Percentiles rank a stretch among this genome's conserved stretches.
Evolutionary conservation across 768 basidiomycete species (phyloP).

Genomic region (Nidularia pulvinata): DNA sequence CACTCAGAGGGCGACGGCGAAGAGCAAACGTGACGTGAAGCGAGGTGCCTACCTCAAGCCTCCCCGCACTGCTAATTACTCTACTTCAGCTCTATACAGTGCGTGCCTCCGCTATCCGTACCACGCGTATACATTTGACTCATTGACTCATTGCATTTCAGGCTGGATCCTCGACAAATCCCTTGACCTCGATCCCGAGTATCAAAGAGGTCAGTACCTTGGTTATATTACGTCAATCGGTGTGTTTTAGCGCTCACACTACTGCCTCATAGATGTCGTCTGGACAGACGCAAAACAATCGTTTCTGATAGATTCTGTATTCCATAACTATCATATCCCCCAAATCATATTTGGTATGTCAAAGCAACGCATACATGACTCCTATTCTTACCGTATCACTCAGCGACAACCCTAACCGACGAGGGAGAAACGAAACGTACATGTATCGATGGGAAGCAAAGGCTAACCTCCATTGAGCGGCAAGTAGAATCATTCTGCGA

Average conservation of each 20-base stretch:
- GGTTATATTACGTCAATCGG: neutral
- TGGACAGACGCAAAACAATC: conserved; percentile 64
- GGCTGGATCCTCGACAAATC: conserved; percentile 16
- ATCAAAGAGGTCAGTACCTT: conserved; percentile 51
- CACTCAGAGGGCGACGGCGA: too few species aligned
- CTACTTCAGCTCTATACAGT: neutral
- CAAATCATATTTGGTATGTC: conserved; percentile 63
- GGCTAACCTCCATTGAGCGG: conserved; percentile 66
- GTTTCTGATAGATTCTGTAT: conserved; percentile 61
- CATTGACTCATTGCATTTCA: too few species aligned
- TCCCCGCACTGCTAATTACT: neutral
- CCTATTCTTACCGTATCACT: neutral
- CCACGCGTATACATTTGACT: too few species aligned
- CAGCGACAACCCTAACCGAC: conserved; percentile 32
- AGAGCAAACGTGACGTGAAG: conserved; percentile 1
- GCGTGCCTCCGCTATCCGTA: too few species aligned
- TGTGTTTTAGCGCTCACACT: neutral
- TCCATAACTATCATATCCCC: conserved; percentile 67
- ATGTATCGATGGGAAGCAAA: conserved; percentile 77
- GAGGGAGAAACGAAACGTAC: conserved; percentile 38
- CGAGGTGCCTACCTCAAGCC: conserved; percentile 1
- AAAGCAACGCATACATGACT: neutral
- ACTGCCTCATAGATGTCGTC: conserved; percentile 46
- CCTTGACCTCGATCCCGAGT: conserved; percentile 65
- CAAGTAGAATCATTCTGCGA: conserved; percentile 13